These are phyloP conservation scores for Ganoderma leucocontextum DNA, from an alignment of 1,284 basidiomycete species.

Conservation along the genomic window DNA sequence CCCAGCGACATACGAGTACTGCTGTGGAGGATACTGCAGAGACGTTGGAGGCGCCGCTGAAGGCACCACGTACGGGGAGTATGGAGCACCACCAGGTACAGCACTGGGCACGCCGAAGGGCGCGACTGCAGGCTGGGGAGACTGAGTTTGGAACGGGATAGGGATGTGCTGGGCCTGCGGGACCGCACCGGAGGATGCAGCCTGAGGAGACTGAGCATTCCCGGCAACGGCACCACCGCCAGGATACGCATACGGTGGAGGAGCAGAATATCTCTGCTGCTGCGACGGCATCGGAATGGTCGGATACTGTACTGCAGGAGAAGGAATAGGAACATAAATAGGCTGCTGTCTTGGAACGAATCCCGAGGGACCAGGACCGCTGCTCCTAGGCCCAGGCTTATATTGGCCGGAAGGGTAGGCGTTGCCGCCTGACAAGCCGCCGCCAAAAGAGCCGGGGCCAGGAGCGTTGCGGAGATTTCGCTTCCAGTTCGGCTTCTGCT, in stretches of 20 bases:
- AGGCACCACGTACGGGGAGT: slow-evolving; percentile 14
- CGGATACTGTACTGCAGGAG: slow-evolving; percentile 1
- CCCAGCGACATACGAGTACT: slow-evolving; percentile 14
- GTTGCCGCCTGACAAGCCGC: slow-evolving; percentile 2
- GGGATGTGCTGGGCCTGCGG: slow-evolving; percentile 15
- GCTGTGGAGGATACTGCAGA: slow-evolving; percentile 19
- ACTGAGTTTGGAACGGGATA: slow-evolving; percentile 8
- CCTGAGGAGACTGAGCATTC: slow-evolving; percentile 15
- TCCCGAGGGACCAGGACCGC: slow-evolving; percentile 4
- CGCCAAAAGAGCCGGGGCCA: slow-evolving; percentile 25
- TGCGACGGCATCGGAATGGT: neutral
- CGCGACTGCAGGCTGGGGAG: neutral
- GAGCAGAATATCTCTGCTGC: slow-evolving; percentile 1
- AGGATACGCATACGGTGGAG: slow-evolving; percentile 14
- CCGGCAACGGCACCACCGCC: slow-evolving; percentile 9
- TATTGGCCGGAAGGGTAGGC: slow-evolving; percentile 15
- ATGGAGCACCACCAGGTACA: slow-evolving; percentile 8
- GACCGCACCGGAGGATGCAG: slow-evolving; percentile 17
- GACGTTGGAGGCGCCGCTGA: slow-evolving; percentile 7
- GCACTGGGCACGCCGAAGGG: slow-evolving; percentile 14
- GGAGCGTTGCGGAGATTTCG: slow-evolving; percentile 15
- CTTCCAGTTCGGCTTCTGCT: slow-evolving; percentile 15
- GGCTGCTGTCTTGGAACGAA: slow-evolving; percentile 9
- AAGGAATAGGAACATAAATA: slow-evolving; percentile 9
- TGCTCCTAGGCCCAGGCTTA: slow-evolving; percentile 26